These are phyloP conservation scores for Nicotiana benthamiana DNA, from an alignment of 257 asterid genomes.

Conservation along the genomic window DNA sequence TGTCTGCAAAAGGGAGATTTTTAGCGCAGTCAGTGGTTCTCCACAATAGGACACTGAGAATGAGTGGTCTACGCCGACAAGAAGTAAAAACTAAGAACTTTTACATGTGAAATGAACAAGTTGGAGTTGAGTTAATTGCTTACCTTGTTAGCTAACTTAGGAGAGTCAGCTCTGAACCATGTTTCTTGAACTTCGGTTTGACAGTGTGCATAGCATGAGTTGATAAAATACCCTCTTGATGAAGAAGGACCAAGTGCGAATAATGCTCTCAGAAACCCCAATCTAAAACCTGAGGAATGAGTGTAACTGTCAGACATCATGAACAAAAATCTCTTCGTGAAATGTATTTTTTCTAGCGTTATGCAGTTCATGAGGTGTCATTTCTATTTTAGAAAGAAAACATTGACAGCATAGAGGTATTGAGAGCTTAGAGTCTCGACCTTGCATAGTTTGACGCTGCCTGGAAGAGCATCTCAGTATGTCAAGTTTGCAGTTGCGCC, in stretches of 20 bases:
- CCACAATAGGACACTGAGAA: not conserved
- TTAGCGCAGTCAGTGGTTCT: not conserved
- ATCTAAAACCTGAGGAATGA: constrained; percentile 5
- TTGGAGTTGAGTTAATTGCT: not conserved
- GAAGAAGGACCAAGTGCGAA: constrained; percentile 36
- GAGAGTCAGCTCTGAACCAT: constrained; percentile 58
- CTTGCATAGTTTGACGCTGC: constrained; percentile 59
- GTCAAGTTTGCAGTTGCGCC: constrained; percentile 62
- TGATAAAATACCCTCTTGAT: constrained; percentile 70
- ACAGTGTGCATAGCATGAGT: constrained; percentile 86
- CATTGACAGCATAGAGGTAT: not conserved
- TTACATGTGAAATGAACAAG: not conserved
- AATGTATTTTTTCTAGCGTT: not conserved
- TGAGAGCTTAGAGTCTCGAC: constrained; percentile 21
- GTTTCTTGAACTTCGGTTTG: constrained; percentile 77
- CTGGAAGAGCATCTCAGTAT: constrained; percentile 49
- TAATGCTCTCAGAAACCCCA: constrained; percentile 40
- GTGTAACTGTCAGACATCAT: not conserved
- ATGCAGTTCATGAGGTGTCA: not conserved
- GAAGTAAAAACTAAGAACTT: not conserved
- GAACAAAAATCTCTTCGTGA: not conserved
- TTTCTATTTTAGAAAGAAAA: not conserved
- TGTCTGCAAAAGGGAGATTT: constrained; percentile 34
- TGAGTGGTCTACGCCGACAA: not conserved
- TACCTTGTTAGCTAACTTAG: constrained; percentile 50